Conservation (phyloP, 1,284 basidiomycete species). For the Cerrena zonata region DNA sequence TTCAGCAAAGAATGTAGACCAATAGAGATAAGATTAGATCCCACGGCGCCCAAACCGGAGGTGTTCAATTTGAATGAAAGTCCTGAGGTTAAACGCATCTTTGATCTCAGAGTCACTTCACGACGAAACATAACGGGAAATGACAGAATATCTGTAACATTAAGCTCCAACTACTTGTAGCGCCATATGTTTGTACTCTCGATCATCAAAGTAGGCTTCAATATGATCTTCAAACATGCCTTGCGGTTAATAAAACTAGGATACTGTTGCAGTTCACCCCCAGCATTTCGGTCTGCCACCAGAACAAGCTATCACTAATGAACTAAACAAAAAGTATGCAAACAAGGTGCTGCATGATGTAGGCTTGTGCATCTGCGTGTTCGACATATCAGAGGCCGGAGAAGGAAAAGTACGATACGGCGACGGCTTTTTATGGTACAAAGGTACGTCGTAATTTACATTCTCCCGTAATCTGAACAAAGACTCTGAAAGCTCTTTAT, state of each 20-base stretch:
- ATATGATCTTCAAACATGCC: no score
- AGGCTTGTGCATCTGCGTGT: slow-evolving; percentile 84
- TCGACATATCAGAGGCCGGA: slow-evolving; percentile 79
- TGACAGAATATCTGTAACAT: no score
- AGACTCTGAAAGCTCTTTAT: not conserved
- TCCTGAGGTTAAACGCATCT: not conserved
- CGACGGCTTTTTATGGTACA: slow-evolving; percentile 92
- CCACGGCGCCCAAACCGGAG: no score
- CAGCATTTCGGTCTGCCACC: slow-evolving; percentile 66
- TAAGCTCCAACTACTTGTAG: no score
- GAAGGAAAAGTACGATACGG: slow-evolving; percentile 93
- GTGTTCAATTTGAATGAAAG: not conserved
- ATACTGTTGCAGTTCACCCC: slow-evolving; percentile 77
- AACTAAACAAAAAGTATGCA: slow-evolving; percentile 89
- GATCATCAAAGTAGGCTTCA: slow-evolving; percentile 43
- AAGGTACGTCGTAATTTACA: slow-evolving; percentile 49
- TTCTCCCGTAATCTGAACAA: not conserved
- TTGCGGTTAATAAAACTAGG: slow-evolving; percentile 31
- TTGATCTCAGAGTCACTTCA: not conserved
- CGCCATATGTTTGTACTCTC: slow-evolving; percentile 55
- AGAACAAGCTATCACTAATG: slow-evolving; percentile 69
- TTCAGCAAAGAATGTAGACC: not conserved
- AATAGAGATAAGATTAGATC: not conserved
- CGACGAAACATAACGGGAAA: no score
- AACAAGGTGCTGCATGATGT: slow-evolving; percentile 90